phyloP scores from a whole-genome alignment of 179 eudicot genomes.

The Silene noctiflora region DNA sequence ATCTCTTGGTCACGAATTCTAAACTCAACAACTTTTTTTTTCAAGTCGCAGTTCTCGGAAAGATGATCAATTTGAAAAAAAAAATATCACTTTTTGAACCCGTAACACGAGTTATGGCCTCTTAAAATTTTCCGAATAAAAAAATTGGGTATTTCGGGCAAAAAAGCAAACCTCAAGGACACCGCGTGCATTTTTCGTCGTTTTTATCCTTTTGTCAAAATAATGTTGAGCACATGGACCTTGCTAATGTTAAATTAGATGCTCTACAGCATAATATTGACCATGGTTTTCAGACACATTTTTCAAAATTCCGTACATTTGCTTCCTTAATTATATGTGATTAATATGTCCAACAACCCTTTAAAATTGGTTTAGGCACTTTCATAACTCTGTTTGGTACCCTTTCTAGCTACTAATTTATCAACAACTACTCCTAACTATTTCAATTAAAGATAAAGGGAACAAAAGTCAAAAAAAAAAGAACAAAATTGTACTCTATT shows the following conservation, averaged over 20 bases:
- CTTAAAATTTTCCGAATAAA: too few species aligned
- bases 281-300: neutral
- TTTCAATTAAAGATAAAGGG: neutral
- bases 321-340: neutral
- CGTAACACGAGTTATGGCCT: too few species aligned
- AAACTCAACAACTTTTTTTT: too few species aligned
- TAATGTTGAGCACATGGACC: neutral
- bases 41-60: too few species aligned
- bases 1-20: too few species aligned
- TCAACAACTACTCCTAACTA: neutral
- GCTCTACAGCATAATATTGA: neutral
- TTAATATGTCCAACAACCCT: slow-evolving; percentile 15
- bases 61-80: too few species aligned
- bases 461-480: neutral
- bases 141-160: too few species aligned
- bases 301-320: neutral
- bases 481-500: neutral
- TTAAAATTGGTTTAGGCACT: slow-evolving; percentile 14
- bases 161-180: too few species aligned
- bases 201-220: neutral
- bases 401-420: neutral
- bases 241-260: slow-evolving; percentile 16
- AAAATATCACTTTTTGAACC: too few species aligned
- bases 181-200: too few species aligned
- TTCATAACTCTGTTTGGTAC: neutral